Evolutionary conservation across 306 rosid species (phyloP).

Genomic region (Vigna hirtella): DNA sequence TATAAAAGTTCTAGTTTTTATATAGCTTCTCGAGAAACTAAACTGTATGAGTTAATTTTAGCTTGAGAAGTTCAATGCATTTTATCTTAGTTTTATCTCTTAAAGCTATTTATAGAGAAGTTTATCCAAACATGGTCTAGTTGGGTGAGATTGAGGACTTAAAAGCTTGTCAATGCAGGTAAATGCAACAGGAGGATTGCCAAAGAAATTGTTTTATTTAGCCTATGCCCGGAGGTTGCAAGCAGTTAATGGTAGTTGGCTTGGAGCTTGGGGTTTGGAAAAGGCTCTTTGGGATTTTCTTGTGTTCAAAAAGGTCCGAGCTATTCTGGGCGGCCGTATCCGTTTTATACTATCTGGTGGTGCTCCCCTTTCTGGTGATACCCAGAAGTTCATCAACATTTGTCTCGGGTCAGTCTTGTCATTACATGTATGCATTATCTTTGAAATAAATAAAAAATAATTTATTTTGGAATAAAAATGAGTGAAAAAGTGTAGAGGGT

Average conservation of each 20-base stretch:
- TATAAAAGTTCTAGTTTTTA: not conserved
- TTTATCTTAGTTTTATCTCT: not conserved
- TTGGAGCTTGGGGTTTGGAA: constrained; percentile 91
- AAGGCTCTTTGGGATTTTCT: constrained; percentile 76
- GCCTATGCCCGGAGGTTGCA: constrained; percentile 83
- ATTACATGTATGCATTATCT: not conserved
- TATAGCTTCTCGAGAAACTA: not conserved
- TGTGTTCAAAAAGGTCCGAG: constrained; percentile 82
- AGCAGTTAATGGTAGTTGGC: constrained; percentile 84
- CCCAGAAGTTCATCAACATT: constrained; percentile 92
- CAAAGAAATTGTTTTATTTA: constrained; percentile 79
- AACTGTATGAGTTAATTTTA: not conserved
- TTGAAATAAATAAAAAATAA: not conserved
- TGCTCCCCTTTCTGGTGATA: constrained; percentile 89
- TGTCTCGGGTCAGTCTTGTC: constrained; percentile 78
- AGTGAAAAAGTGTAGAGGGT: not conserved
- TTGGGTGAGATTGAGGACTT: constrained; percentile 29
- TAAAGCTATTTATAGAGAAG: not conserved
- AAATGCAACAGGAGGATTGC: constrained; percentile 72
- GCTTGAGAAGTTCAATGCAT: not conserved
- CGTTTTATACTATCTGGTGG: constrained; percentile 90
- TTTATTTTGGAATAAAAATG: not conserved
- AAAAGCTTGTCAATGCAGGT: constrained; percentile 61
- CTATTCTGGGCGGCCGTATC: constrained; percentile 78
- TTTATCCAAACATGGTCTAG: not conserved